These are phyloP conservation scores for Beauveria pseudobassiana DNA, from an alignment of 2,329 filamentous ascomycete species.

Conservation along the genomic window DNA sequence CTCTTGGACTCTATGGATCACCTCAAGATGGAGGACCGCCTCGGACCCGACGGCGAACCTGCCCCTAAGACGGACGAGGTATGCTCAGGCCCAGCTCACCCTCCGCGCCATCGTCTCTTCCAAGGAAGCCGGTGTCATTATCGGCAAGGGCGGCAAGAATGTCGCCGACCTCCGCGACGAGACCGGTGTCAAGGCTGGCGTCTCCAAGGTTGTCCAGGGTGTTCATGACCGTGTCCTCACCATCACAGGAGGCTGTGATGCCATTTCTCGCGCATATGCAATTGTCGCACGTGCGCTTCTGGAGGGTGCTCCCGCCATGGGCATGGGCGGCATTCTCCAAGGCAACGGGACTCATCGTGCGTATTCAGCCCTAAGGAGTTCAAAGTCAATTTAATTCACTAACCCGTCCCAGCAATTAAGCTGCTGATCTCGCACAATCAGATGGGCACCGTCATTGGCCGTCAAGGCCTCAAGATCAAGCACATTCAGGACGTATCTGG, in stretches of 20 bases:
- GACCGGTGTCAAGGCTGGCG: constrained; percentile 94
- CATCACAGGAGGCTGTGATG: constrained; percentile 82
- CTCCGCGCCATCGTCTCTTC: constrained; percentile 96
- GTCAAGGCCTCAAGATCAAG: constrained; percentile 97
- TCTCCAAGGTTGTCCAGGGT: constrained; percentile 96
- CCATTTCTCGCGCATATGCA: constrained; percentile 85
- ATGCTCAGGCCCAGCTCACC: constrained; percentile 85
- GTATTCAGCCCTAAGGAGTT: constrained; percentile 4
- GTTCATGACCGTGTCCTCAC: constrained; percentile 96
- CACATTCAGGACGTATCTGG: constrained; percentile 96
- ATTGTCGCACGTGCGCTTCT: constrained; percentile 87
- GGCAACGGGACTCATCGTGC: constrained; percentile 91
- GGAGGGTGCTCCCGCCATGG: constrained; percentile 88
- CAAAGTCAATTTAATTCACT: not conserved
- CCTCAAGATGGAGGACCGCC: constrained; percentile 57
- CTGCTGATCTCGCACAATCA: constrained; percentile 99
- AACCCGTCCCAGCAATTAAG: constrained; percentile 65
- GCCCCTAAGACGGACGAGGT: constrained; percentile 89
- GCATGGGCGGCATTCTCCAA: constrained; percentile 86
- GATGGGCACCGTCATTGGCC: constrained; percentile 98
- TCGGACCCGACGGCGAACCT: constrained; percentile 68
- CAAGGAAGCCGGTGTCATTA: constrained; percentile 98
- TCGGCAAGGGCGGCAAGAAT: constrained; percentile 97
- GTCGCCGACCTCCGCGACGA: constrained; percentile 95
- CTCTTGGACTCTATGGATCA: constrained; percentile 56